phyloP scores from a whole-genome alignment of 2,329 filamentous ascomycete genomes.

The Scytalidium lignicola region DNA sequence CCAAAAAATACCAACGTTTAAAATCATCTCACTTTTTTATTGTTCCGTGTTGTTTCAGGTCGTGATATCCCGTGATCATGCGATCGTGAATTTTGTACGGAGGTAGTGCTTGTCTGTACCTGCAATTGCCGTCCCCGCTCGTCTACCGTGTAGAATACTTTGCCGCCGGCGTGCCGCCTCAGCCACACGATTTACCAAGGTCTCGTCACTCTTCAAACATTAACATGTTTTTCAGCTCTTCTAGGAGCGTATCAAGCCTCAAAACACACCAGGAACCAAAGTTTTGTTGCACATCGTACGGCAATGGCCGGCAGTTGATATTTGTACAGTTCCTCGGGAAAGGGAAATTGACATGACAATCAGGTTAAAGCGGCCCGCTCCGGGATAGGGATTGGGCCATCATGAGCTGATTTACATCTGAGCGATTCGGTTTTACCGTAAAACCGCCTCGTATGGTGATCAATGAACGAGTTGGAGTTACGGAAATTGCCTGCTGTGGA shows the following conservation, averaged over 20 bases:
- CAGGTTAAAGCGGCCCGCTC: background rate
- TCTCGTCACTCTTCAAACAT: background rate
- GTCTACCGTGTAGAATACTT: background rate
- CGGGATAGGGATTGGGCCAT: background rate
- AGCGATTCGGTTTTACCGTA: too few species aligned
- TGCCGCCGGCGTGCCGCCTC: background rate
- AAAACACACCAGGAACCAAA: background rate
- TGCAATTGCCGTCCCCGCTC: background rate
- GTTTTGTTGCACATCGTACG: background rate
- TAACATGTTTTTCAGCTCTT: background rate
- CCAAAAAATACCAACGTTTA: background rate
- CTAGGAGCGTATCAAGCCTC: background rate
- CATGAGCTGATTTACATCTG: background rate
- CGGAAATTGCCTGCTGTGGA: too few species aligned
- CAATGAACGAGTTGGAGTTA: too few species aligned
- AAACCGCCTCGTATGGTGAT: too few species aligned
- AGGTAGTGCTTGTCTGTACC: too few species aligned
- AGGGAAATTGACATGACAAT: background rate
- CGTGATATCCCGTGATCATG: too few species aligned
- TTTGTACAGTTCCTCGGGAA: background rate
- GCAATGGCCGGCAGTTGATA: background rate
- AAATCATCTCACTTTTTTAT: too few species aligned
- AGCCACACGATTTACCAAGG: background rate
- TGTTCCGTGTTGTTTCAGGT: too few species aligned
- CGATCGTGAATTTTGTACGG: too few species aligned